These are phyloP conservation scores for Alternaria solani DNA, from an alignment of 2,329 filamentous ascomycete species.

Conservation along the genomic window DNA sequence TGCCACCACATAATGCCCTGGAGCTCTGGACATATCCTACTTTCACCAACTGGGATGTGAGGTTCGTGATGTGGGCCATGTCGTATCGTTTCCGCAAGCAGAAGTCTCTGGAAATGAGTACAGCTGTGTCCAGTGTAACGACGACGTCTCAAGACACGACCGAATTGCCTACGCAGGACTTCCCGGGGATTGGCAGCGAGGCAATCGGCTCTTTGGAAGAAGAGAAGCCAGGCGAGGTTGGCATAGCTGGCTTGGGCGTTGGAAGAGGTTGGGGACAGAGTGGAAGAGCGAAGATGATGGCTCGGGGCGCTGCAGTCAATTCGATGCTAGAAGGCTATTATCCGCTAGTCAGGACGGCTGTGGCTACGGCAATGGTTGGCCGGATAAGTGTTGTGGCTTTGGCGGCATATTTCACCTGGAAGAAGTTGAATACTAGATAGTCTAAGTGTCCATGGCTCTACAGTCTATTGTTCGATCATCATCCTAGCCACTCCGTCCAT, in stretches of 20 bases:
- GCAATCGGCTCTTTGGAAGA: conserved; percentile 30
- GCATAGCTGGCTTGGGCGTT: conserved; percentile 56
- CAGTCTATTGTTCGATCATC: background rate
- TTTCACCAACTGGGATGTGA: conserved; percentile 69
- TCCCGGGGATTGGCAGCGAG: conserved; percentile 34
- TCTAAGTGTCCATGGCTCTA: background rate
- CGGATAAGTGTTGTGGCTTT: conserved; percentile 42
- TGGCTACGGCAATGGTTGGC: conserved; percentile 54
- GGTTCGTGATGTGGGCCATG: conserved; percentile 66
- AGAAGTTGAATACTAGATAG: conserved; percentile 17
- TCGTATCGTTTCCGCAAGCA: conserved; percentile 62
- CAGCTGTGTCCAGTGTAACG: conserved; percentile 16
- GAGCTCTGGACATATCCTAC: conserved; percentile 73
- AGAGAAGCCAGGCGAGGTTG: conserved; percentile 53
- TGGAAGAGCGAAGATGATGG: conserved; percentile 49
- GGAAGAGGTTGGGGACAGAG: conserved; percentile 51
- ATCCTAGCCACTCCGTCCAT: background rate
- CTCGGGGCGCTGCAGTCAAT: conserved; percentile 53
- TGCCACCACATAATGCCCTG: conserved; percentile 70
- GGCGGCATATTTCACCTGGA: conserved; percentile 32
- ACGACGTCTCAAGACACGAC: conserved; percentile 17
- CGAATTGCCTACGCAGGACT: conserved; percentile 34
- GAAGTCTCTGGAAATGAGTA: conserved; percentile 44
- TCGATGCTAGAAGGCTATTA: conserved; percentile 63
- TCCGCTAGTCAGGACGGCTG: conserved; percentile 58